These are phyloP conservation scores for Fusarium annulatum DNA, from an alignment of 2,329 filamentous ascomycete species.

Conservation along the genomic window DNA sequence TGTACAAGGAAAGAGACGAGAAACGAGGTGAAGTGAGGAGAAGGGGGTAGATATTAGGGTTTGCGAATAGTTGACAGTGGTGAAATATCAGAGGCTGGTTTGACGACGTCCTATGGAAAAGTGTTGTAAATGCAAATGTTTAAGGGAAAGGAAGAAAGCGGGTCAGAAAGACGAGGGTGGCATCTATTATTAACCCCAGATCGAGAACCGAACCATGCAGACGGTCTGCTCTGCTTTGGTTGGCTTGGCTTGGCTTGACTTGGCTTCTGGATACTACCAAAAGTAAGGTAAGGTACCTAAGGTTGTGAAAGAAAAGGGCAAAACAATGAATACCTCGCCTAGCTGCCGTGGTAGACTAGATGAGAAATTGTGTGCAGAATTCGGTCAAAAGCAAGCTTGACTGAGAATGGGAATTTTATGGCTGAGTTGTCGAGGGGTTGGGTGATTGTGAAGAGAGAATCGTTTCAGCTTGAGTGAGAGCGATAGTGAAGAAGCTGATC, in stretches of 20 bases:
- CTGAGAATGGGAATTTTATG: background rate
- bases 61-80: constrained; percentile 4
- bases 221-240: background rate
- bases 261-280: background rate
- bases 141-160: constrained; percentile 29
- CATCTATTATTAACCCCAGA: constrained; percentile 39
- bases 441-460: background rate
- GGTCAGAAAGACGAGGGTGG: constrained; percentile 36
- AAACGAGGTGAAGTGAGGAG: background rate
- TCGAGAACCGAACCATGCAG: constrained; percentile 19
- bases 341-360: background rate
- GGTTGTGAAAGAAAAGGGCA: background rate
- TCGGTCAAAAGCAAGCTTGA: background rate
- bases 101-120: background rate
- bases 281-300: no score
- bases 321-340: background rate
- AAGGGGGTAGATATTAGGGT: background rate
- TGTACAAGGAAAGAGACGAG: background rate
- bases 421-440: background rate
- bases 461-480: background rate
- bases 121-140: constrained; percentile 16
- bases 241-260: constrained; percentile 11
- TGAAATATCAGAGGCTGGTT: background rate
- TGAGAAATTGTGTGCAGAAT: background rate
- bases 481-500: constrained; percentile 3